phyloP scores from a whole-genome alignment of 495 filamentous ascomycete species.

The Pseudevernia furfuracea region DNA sequence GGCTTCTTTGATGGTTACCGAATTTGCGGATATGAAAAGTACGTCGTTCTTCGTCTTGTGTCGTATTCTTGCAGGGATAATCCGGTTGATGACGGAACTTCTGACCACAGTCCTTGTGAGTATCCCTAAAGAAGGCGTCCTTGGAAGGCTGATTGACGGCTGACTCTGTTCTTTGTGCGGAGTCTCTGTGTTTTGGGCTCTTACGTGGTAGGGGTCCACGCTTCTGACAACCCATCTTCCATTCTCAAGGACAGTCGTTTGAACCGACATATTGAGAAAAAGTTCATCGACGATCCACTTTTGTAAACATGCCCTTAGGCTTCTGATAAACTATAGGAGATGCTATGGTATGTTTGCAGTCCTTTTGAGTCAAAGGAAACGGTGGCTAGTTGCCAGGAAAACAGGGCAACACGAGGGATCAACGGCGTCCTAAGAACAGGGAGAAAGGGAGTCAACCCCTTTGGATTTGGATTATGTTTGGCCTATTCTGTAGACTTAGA shows the following conservation, averaged over 20 bases:
- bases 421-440: background rate
- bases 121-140: conserved; percentile 52
- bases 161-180: conserved; percentile 8
- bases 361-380: conserved; percentile 1
- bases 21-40: conserved; percentile 73
- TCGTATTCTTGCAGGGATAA: conserved; percentile 72
- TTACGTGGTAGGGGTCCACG: conserved; percentile 37
- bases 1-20: conserved; percentile 57
- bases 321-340: conserved; percentile 2
- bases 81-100: conserved; percentile 68
- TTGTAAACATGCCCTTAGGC: background rate
- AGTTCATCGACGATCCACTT: background rate
- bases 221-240: conserved; percentile 53
- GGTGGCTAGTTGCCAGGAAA: conserved; percentile 1
- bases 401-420: background rate
- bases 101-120: conserved; percentile 68
- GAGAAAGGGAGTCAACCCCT: background rate
- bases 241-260: conserved; percentile 47
- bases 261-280: conserved; percentile 31
- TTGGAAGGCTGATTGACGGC: conserved; percentile 22
- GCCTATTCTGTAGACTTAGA: background rate
- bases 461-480: background rate
- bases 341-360: background rate
- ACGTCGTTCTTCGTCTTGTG: conserved; percentile 69
- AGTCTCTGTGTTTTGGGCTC: conserved; percentile 26